phyloP scores from a whole-genome alignment of 768 basidiomycete species.

The Pholiota molesta region DNA sequence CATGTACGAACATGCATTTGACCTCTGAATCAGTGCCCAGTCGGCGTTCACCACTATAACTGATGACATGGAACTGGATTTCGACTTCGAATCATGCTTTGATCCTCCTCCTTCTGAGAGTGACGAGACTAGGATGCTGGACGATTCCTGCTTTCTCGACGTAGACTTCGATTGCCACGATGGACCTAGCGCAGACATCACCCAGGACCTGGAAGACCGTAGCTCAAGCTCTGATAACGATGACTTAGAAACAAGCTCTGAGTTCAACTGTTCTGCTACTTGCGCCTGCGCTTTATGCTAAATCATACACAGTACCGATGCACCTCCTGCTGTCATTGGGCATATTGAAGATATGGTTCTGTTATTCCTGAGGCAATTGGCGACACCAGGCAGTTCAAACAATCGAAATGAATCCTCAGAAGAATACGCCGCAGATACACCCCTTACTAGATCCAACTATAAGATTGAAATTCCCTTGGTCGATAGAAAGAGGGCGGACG shows the following conservation, averaged over 20 bases:
- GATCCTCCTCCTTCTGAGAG: not conserved
- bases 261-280: not conserved
- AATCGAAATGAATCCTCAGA: slow-evolving; percentile 7
- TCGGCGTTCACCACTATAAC: not conserved
- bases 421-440: slow-evolving; percentile 5
- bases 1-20: not conserved
- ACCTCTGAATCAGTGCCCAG: not conserved
- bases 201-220: not conserved
- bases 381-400: slow-evolving; percentile 22
- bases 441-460: slow-evolving; percentile 15
- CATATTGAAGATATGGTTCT: slow-evolving; percentile 39
- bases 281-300: not conserved
- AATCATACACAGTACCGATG: not conserved
- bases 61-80: not conserved
- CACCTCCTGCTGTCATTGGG: slow-evolving; percentile 14
- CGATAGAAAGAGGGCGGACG: slow-evolving; percentile 32
- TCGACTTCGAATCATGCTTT: not conserved
- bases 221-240: not conserved
- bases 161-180: not conserved
- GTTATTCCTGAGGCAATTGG: slow-evolving; percentile 39
- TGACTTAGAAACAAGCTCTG: not conserved
- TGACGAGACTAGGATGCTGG: not conserved
- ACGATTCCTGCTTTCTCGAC: not conserved
- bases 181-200: not conserved
- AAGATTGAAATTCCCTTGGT: slow-evolving; percentile 38